Conservation (phyloP, 1,139 yeast genomes). For the Taiozyma sp. region DNA sequence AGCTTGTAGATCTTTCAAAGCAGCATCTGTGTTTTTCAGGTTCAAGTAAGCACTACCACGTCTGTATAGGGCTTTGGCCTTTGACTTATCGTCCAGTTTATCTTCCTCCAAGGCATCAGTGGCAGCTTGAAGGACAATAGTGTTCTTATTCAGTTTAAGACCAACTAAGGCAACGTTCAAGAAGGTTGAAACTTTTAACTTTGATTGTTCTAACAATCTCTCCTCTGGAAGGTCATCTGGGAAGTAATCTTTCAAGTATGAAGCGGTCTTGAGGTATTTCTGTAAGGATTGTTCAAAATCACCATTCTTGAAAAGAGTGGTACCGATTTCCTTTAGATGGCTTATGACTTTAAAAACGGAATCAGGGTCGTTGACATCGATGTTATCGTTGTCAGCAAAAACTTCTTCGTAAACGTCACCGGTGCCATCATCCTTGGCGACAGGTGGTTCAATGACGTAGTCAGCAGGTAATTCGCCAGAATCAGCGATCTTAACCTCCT, state of each 20-base stretch:
- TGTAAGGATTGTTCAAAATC: slow-evolving; percentile 48
- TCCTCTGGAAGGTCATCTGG: slow-evolving; percentile 64
- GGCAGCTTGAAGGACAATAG: slow-evolving; percentile 54
- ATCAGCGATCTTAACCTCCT: slow-evolving; percentile 65
- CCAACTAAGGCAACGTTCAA: slow-evolving; percentile 76
- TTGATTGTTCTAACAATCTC: slow-evolving; percentile 40
- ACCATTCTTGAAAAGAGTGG: slow-evolving; percentile 63
- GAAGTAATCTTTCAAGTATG: slow-evolving; percentile 64
- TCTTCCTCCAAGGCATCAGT: slow-evolving; percentile 61
- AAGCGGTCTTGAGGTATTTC: slow-evolving; percentile 69
- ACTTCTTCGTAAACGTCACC: slow-evolving; percentile 82
- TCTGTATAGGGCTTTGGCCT: slow-evolving; percentile 82
- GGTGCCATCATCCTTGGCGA: slow-evolving; percentile 62
- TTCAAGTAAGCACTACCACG: slow-evolving; percentile 71
- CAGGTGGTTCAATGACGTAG: slow-evolving; percentile 37
- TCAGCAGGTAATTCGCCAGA: slow-evolving; percentile 73
- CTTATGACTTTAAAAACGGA: slow-evolving; percentile 63
- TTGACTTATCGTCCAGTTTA: slow-evolving; percentile 56
- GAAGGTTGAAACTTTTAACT: slow-evolving; percentile 54
- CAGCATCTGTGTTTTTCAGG: slow-evolving; percentile 65
- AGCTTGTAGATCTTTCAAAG: slow-evolving; percentile 56
- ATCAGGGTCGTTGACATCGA: slow-evolving; percentile 53
- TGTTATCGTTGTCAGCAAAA: slow-evolving; percentile 65
- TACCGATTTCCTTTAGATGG: slow-evolving; percentile 73
- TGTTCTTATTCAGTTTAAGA: slow-evolving; percentile 54